Evolutionary conservation across 1,284 basidiomycete species (phyloP), one percentile per base, ranked within the genome.

Genomic region (Heliocybe sulcata): DNA sequence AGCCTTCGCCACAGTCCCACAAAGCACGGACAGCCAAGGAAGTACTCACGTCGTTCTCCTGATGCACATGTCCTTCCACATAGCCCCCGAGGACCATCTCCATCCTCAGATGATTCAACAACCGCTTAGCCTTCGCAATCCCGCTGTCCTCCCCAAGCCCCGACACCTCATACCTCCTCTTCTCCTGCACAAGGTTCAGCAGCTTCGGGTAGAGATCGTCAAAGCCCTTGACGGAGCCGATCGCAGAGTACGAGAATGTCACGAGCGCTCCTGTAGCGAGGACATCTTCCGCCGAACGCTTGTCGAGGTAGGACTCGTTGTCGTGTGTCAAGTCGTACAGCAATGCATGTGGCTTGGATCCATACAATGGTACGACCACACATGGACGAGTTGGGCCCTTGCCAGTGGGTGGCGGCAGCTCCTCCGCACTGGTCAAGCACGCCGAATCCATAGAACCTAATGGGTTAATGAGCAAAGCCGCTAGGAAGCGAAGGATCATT

Each of bases 311-410:
- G 1, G 93, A 88, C 69, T 98, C 93, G 65, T 98, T 98, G 73
- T 98, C 94, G 71, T 98, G 94, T 0, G 95, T 98, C 57, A 93
- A 78, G 66, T 98, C 95, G 72, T 94, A 97, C 67, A 97, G 79
- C 29, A 97, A 79, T 1, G 94, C 93, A 65, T 98, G 95, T 1
- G 94, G 94, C 35, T 77, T 72, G 0, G 91, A 93, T 2, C 95
- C 94, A 57, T 86, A 82, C 53, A 94, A 77, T 8, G 91, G 87
- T 2, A 81, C 88, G 52, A 97, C 82, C 38, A 85, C 65, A 58
- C 89, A 91, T 1, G 80, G 78, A 8, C 90, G 81, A 51, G 82
- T 75, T 1, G 87, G 85, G 8, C 92, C 93, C 62, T 85, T 87
- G 10, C 89, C 87, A 35, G 85, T 88, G 1, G 88, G 86, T 9